A percentile compares a stretch with the other conserved stretches of the same genome.
phyloP scores from a whole-genome alignment of 148 eudicot species.

The Pouteria glomerata region DNA sequence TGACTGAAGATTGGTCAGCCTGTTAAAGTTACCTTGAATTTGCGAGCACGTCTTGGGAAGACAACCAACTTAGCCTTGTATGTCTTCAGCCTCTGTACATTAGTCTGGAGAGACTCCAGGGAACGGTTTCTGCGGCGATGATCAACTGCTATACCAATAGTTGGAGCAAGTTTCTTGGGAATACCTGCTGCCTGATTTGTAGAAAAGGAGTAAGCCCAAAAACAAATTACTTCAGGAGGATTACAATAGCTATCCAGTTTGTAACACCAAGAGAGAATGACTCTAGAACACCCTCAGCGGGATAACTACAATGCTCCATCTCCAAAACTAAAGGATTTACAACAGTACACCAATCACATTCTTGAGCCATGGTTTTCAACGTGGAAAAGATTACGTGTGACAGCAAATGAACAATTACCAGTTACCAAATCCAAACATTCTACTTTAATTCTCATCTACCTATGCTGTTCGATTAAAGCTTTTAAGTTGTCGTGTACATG shows the following conservation, averaged over 20 bases:
- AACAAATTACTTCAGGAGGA: not conserved
- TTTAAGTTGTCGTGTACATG: no score
- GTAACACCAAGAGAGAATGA: not conserved
- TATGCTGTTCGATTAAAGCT: no score
- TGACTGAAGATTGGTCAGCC: not conserved
- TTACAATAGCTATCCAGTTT: not conserved
- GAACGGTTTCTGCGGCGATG: constrained; percentile 61
- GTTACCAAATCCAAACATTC: no score
- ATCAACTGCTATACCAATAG: constrained; percentile 57
- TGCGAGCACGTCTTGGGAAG: constrained; percentile 51
- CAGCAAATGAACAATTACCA: not conserved
- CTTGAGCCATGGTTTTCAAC: not conserved
- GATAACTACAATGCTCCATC: not conserved
- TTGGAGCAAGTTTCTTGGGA: constrained; percentile 56
- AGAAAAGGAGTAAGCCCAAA: not conserved
- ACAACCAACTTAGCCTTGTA: constrained; percentile 64
- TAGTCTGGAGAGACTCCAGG: constrained; percentile 49
- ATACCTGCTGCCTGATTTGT: constrained; percentile 48
- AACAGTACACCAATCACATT: not conserved
- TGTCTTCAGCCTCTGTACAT: constrained; percentile 57
- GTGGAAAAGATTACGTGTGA: not conserved
- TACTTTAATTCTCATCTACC: no score
- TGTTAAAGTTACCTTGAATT: constrained; percentile 33
- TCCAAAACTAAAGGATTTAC: not conserved
- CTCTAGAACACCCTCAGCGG: not conserved